A percentile compares a stretch with the other conserved stretches of the same genome.
Evolutionary conservation across 75 land plant species (phyloP).

Genomic region (Picea sitchensis): DNA sequence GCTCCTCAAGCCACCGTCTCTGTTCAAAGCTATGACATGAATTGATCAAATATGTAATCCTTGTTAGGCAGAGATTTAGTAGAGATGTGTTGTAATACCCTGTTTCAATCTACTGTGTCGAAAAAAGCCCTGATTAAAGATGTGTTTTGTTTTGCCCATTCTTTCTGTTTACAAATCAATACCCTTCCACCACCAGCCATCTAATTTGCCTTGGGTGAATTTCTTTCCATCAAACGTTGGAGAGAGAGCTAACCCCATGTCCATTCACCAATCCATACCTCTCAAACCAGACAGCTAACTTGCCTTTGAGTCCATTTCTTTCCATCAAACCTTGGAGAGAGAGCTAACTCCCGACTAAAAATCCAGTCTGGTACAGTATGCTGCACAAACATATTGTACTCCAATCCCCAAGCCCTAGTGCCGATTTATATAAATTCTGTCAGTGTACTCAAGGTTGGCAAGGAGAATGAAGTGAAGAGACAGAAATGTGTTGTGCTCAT

Average conservation of each 20-base stretch:
- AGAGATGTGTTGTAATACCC: conserved; percentile 9
- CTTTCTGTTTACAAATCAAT: neutral
- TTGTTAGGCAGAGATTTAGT: neutral
- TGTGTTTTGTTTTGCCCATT: neutral
- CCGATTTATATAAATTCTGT: conserved; percentile 11
- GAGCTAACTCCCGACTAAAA: neutral
- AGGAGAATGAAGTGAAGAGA: conserved; percentile 76
- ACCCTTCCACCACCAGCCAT: neutral
- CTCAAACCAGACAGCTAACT: neutral
- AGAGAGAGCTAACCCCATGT: neutral
- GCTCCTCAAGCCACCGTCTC: conserved; percentile 43
- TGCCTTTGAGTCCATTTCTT: neutral
- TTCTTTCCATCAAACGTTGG: neutral
- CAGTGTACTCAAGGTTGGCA: conserved; percentile 4
- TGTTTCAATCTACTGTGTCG: neutral
- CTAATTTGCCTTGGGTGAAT: neutral
- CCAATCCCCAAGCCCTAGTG: neutral
- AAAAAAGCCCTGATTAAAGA: neutral
- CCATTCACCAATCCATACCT: neutral
- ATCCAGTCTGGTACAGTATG: conserved; percentile 8
- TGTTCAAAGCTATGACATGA: conserved; percentile 51
- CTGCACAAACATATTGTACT: neutral
- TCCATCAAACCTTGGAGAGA: neutral
- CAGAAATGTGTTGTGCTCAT: conserved; percentile 47
- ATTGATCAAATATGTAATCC: conserved; percentile 8